Evolutionary conservation across 192 early-diverging fungal genomes (phyloP), one percentile per base, ranked within the genome.

Genomic region (Diversispora epigaea): DNA sequence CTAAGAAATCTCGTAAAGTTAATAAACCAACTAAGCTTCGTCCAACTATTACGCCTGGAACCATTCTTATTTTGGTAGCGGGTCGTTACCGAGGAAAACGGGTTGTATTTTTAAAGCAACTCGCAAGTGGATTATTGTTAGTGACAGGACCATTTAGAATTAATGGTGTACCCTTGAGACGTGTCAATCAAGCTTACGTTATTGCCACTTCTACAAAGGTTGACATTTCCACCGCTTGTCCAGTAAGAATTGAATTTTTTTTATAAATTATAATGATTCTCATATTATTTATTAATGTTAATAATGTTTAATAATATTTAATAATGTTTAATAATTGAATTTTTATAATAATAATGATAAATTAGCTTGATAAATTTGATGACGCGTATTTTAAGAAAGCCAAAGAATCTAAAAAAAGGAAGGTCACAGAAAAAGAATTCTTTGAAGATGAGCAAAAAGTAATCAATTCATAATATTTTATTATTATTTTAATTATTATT

Each of bases 181-280:
- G 98, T 64, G 95, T 99, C 81, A 95, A 97, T 93, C 96, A 97
- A 89, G 95, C 97, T 77, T 99, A 97, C 87, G 98, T 95, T 79
- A 92, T 98, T 84, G 97, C 97, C 80, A 99, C 97, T 81, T 98
- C 98, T 79, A 98, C 98, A 90, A 98, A 96, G 89, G 80, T 99
- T 69, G 95, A 99, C 80, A 66, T 99, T 68, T 86, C 90, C 25
- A 32, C 25, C 73, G 84, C 84, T 76, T 86, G 90, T 82, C 85
- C 88, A 80, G 88, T 91, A 68, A 77, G 63, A 25, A 45, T 65
- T 14, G 57, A 12, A 17, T 19, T 65, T 46, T 14, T 19, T 49
- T 50, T 50, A 32, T 32, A 32, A 32, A 32, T 32, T 1, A 32
- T 32, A 32, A 32, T 32, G 25, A 32, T 32, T 32, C 25, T 32